A percentile compares a stretch with the other conserved stretches of the same genome.
These are phyloP conservation scores for Dactylorhiza incarnata DNA, from an alignment of 106 monocot species.

Conservation along the genomic window DNA sequence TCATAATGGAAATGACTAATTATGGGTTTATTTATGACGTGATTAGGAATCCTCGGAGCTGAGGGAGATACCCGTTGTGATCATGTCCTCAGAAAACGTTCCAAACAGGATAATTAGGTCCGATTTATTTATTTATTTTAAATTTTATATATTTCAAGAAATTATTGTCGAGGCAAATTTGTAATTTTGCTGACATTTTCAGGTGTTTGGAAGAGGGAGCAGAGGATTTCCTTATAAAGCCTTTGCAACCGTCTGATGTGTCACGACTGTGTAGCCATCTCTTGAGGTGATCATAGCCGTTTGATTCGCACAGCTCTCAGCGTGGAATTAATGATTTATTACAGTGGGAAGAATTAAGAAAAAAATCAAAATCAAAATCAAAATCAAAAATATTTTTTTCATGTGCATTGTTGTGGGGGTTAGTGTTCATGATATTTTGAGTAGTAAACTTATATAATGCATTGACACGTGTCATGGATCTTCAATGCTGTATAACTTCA, in stretches of 20 bases:
- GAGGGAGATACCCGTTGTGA: conserved; percentile 7
- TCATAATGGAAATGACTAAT: too few species aligned
- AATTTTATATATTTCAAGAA: not conserved
- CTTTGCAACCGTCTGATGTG: conserved; percentile 62
- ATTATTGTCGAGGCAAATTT: not conserved
- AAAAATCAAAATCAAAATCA: too few species aligned
- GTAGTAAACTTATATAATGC: too few species aligned
- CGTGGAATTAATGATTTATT: too few species aligned
- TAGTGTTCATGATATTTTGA: too few species aligned
- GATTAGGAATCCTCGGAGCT: not conserved
- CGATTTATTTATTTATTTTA: conserved; percentile 11
- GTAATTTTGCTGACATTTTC: not conserved
- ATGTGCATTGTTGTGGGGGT: too few species aligned
- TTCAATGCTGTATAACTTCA: too few species aligned
- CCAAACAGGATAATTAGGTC: conserved; percentile 39
- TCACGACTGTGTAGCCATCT: conserved; percentile 36
- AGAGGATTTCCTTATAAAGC: conserved; percentile 76
- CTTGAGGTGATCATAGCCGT: conserved; percentile 17
- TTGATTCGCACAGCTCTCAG: too few species aligned
- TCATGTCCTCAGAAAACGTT: conserved; percentile 35
- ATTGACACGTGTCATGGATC: too few species aligned
- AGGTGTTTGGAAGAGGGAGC: conserved; percentile 79
- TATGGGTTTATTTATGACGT: too few species aligned
- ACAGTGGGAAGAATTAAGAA: too few species aligned
- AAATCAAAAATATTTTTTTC: too few species aligned